Base-by-base conservation (phyloP, 306 rosid genomes). In the Amphicarpaea edgeworthii region DNA sequence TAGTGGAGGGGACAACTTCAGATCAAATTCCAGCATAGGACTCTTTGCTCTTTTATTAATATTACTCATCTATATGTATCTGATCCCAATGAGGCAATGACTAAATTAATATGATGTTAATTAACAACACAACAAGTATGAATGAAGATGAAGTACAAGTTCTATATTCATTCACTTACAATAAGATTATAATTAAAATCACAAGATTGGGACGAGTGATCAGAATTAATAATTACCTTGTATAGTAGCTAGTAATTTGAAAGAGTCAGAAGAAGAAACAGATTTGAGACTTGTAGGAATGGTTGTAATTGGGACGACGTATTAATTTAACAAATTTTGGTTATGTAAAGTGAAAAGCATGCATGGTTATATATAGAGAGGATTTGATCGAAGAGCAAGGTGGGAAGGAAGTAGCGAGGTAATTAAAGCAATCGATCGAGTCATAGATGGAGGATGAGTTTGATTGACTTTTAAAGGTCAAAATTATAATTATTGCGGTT, bases 1-100 rank as follows among this genome's bases (percentile, higher is more conserved):
- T 43, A 17, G 21, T 26, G 73, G 60, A 11, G 81, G 73, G 24
- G 83, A 76, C 50, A 61, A 32, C 41, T 45, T 77, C 77, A 69
- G 59, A 63, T 34, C 63, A 55, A 81, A 12, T 8, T 81, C 83
- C 79, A 37, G 28, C 10, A 11, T 37, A 2, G 59, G 59, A 62
- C 72, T 76, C 24, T 58, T 34, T 37, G 11, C 66, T 16, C 75
- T 54, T 11, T 51, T 1, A 17, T 42, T 3, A 23, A 42, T 2
- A 16, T 42, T 4, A 23, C 71, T 67, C 82, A 77, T 82, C 46
- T 61, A 46, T 15, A n/a, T n/a, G n/a, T n/a, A n/a, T 15, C 73
- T 45, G 51, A 19, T 19, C 32, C 23, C 49, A 17, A 38, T n/a
- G n/a, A n/a, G n/a, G n/a, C 32, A 28, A 28, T 28, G 5, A 24